Evolutionary conservation across 1,284 basidiomycete genomes (phyloP).

Genomic region (Cutaneotrichosporon spelunceum): DNA sequence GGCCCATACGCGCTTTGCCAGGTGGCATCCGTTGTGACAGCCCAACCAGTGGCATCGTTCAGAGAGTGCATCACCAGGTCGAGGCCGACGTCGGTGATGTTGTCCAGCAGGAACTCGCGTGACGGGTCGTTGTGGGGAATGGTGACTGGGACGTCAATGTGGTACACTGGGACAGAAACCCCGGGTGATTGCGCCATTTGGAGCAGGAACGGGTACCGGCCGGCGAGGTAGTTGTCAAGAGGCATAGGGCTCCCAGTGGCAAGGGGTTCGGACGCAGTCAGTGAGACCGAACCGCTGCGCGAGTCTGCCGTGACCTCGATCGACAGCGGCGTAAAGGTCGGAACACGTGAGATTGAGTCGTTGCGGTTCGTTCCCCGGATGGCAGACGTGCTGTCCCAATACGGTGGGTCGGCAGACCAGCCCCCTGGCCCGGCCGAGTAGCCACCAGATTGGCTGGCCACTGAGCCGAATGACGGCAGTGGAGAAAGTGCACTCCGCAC

Average conservation of each 20-base stretch:
- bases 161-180: slow-evolving; percentile 15
- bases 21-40: slow-evolving; percentile 18
- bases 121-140: slow-evolving; percentile 9
- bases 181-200: slow-evolving; percentile 4
- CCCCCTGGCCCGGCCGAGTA: not conserved
- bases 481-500: slow-evolving; percentile 10
- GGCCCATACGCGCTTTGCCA: slow-evolving; percentile 6
- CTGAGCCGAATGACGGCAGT: slow-evolving; percentile 16
- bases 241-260: slow-evolving; percentile 6
- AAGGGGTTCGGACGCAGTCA: slow-evolving; percentile 13
- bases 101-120: slow-evolving; percentile 13
- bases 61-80: slow-evolving; percentile 12
- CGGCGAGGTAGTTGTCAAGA: slow-evolving; percentile 10
- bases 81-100: slow-evolving; percentile 8
- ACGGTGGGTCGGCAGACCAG: slow-evolving; percentile 5
- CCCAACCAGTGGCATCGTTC: slow-evolving; percentile 13
- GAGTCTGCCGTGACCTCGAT: slow-evolving; percentile 16
- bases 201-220: slow-evolving; percentile 22
- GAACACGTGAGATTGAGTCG: slow-evolving; percentile 1
- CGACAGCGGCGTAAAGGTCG: slow-evolving; percentile 14
- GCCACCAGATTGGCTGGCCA: slow-evolving; percentile 11
- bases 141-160: slow-evolving; percentile 22
- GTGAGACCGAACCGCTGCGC: not conserved
- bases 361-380: slow-evolving; percentile 3
- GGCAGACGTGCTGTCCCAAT: slow-evolving; percentile 10